phyloP scores from a whole-genome alignment of 345 rosid genomes.

The Fremontodendron californicum region DNA sequence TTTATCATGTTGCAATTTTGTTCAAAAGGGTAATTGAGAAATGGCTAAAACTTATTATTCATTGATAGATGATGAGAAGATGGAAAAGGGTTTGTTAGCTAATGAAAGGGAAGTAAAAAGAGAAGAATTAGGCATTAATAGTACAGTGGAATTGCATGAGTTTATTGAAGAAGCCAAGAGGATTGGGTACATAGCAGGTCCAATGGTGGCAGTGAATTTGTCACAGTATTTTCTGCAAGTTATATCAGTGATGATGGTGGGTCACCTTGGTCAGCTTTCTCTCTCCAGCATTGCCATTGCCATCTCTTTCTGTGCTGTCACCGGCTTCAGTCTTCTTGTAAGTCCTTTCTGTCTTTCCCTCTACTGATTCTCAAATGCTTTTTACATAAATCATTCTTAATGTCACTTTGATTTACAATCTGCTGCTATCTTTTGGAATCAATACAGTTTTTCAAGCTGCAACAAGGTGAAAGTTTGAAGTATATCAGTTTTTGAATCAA shows the following conservation, averaged over 20 bases:
- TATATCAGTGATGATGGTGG: slow-evolving; percentile 67
- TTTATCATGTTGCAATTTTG: background rate
- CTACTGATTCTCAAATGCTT: background rate
- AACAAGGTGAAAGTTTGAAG: no score
- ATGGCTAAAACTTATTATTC: background rate
- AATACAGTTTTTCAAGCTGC: no score
- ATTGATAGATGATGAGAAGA: background rate
- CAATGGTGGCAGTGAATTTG: slow-evolving; percentile 60
- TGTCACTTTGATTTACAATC: no score
- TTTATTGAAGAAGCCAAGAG: slow-evolving; percentile 42
- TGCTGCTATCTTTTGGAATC: no score
- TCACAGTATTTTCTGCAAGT: slow-evolving; percentile 56
- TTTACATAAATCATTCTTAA: no score
- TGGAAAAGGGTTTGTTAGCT: slow-evolving; percentile 32
- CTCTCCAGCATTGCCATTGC: slow-evolving; percentile 82
- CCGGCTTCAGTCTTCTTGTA: slow-evolving; percentile 75
- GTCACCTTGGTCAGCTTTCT: slow-evolving; percentile 70
- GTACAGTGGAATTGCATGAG: background rate
- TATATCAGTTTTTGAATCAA: no score
- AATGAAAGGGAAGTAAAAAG: slow-evolving; percentile 13
- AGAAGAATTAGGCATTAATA: background rate
- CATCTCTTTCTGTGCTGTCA: slow-evolving; percentile 60
- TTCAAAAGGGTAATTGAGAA: background rate
- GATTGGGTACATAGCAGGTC: slow-evolving; percentile 51
- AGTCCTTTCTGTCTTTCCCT: slow-evolving; percentile 10